Conservation (phyloP, 2,329 filamentous ascomycete genomes). For the Pezicula radicicola region DNA sequence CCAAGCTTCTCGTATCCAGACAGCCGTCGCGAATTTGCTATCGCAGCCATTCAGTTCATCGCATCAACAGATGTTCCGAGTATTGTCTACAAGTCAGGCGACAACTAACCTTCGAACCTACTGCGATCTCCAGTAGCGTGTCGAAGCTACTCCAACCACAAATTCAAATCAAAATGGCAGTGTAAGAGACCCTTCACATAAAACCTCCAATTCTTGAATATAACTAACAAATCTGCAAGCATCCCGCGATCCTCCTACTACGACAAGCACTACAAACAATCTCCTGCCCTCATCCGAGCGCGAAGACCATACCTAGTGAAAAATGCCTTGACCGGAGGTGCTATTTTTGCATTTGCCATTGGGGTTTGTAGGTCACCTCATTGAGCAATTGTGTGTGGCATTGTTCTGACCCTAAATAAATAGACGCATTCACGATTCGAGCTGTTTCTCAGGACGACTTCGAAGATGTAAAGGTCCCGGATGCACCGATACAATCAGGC, state of each 20-base stretch:
- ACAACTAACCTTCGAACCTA: neutral
- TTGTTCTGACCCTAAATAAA: constrained; percentile 21
- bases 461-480: constrained; percentile 88
- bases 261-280: constrained; percentile 80
- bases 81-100: neutral
- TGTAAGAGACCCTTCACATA: constrained; percentile 15
- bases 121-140: neutral
- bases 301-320: constrained; percentile 88
- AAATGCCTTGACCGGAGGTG: constrained; percentile 80
- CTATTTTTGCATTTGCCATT: constrained; percentile 71
- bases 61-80: no score
- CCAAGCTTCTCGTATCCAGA: no score
- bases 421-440: constrained; percentile 70
- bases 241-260: constrained; percentile 82
- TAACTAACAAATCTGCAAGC: constrained; percentile 30
- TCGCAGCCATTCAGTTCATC: neutral
- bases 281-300: constrained; percentile 85
- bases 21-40: neutral
- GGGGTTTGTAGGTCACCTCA: constrained; percentile 73
- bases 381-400: neutral
- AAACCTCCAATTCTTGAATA: neutral
- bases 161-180: constrained; percentile 20
- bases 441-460: constrained; percentile 96
- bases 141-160: neutral
- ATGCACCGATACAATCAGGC: constrained; percentile 32